Conservation (phyloP, 2,329 filamentous ascomycete genomes). For the Parascedosporium putredinis region DNA sequence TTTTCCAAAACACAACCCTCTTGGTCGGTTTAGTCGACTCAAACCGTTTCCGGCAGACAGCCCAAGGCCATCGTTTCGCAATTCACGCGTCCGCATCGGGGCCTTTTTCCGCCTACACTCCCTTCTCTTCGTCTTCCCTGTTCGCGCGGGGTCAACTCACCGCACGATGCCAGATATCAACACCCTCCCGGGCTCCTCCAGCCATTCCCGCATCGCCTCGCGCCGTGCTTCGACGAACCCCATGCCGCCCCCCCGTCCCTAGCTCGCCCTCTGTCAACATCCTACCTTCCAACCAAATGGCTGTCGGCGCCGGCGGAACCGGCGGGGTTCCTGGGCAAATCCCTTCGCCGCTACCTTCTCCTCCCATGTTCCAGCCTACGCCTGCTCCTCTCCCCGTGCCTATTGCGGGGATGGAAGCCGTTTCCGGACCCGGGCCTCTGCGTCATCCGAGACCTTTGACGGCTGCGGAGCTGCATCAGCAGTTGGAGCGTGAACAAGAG, state of each 20-base stretch:
- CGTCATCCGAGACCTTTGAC: conserved; percentile 83
- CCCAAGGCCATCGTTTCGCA: no score
- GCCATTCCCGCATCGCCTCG: conserved; percentile 30
- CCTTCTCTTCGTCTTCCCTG: neutral
- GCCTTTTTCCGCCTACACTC: neutral
- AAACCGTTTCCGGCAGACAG: no score
- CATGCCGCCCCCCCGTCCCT: conserved; percentile 27
- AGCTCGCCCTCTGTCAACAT: conserved; percentile 40
- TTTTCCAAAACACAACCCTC: no score
- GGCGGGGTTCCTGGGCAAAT: neutral
- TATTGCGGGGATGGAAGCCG: conserved; percentile 28
- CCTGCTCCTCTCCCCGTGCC: conserved; percentile 20
- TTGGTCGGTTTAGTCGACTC: no score
- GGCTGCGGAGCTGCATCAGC: conserved; percentile 74
- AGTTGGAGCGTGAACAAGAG: conserved; percentile 93
- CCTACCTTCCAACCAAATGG: conserved; percentile 44
- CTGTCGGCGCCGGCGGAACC: conserved; percentile 19
- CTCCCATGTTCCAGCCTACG: conserved; percentile 19
- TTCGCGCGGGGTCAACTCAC: no score
- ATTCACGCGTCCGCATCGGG: neutral
- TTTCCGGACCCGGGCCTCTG: conserved; percentile 58
- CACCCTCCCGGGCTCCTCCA: conserved; percentile 38
- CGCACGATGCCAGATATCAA: conserved; percentile 45
- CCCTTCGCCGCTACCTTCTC: conserved; percentile 23
- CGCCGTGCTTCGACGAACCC: conserved; percentile 34